phyloP scores from a whole-genome alignment of 179 eudicot genomes.

The Pouteria campechiana region DNA sequence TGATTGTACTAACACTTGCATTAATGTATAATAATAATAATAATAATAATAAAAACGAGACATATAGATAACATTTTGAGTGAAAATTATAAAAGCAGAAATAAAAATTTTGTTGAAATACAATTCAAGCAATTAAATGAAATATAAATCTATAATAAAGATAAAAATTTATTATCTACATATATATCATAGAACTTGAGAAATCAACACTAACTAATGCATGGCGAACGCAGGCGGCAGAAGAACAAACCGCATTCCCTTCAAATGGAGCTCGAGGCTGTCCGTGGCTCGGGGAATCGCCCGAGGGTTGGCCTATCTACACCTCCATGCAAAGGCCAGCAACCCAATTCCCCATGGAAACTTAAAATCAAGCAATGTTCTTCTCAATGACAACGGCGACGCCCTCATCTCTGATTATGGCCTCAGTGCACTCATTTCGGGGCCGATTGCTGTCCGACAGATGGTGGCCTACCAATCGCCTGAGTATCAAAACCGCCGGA shows the following conservation, averaged over 20 bases:
- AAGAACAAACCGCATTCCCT: constrained; percentile 19
- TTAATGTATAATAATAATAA: no score
- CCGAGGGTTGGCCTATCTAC: constrained; percentile 25
- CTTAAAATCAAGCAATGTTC: constrained; percentile 27
- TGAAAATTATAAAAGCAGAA: no score
- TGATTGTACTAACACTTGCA: no score
- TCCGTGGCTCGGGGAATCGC: constrained; percentile 24
- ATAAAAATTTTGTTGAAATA: no score
- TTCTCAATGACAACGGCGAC: constrained; percentile 18
- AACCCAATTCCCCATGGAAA: constrained; percentile 28
- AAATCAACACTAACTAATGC: no score
- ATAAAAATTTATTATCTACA: no score
- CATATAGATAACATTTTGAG: no score
- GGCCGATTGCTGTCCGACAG: constrained; percentile 17
- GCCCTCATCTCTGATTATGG: constrained; percentile 26
- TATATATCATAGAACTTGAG: no score
- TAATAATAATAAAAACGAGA: no score
- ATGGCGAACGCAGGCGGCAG: no score
- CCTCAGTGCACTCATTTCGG: constrained; percentile 19
- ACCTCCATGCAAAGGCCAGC: constrained; percentile 9
- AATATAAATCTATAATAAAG: no score
- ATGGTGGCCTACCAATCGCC: constrained; percentile 27
- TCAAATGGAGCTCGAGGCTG: constrained; percentile 28
- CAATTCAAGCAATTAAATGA: no score
- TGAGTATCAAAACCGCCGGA: constrained; percentile 15